These are phyloP conservation scores for Penstemon newberryi DNA, from an alignment of 257 asterid species.

Conservation along the genomic window DNA sequence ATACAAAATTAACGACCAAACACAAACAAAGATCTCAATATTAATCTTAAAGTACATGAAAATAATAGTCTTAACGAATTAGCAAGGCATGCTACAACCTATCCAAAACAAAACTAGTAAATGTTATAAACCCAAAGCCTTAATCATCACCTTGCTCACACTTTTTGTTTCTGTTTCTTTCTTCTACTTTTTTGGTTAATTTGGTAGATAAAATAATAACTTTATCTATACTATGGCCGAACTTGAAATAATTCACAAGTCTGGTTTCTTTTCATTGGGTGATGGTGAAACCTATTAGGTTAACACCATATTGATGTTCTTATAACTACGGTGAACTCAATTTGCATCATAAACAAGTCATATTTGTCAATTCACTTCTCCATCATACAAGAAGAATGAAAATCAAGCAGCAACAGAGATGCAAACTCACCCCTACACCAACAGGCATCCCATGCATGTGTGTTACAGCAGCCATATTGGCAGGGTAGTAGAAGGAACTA, in stretches of 20 bases:
- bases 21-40: conserved; percentile 5
- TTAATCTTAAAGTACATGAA: background rate
- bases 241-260: background rate
- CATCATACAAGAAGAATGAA: conserved; percentile 7
- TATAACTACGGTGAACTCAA: too few species aligned
- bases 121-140: background rate
- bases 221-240: background rate
- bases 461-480: conserved; percentile 59
- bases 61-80: background rate
- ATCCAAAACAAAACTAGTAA: conserved; percentile 3
- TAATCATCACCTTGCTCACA: conserved; percentile 1
- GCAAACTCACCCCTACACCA: conserved; percentile 77
- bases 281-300: too few species aligned
- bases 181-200: background rate
- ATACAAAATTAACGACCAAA: background rate
- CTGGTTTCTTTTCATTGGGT: too few species aligned
- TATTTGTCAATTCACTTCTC: conserved; percentile 6
- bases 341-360: conserved; percentile 10
- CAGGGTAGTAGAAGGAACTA: conserved; percentile 76
- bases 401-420: conserved; percentile 14
- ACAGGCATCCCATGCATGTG: conserved; percentile 91
- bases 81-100: background rate
- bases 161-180: background rate
- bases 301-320: too few species aligned
- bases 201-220: background rate